phyloP scores from a whole-genome alignment of 2,329 filamentous ascomycete species.

The Zymoseptoria tritici region DNA sequence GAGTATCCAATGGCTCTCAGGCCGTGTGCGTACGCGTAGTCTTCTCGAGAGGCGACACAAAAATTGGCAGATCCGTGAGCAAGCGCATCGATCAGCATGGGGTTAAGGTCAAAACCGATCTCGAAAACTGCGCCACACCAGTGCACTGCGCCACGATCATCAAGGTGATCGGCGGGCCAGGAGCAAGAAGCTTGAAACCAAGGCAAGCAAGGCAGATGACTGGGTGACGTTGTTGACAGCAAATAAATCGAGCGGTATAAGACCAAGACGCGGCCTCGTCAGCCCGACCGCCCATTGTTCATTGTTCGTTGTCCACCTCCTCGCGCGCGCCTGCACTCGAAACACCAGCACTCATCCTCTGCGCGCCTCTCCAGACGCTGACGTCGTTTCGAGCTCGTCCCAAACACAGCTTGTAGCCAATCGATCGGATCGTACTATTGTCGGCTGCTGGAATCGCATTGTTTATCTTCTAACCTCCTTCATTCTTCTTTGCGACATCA shows the following conservation, averaged over 20 bases:
- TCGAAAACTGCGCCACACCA: neutral
- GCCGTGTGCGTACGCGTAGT: neutral
- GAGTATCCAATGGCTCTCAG: neutral
- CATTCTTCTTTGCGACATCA: neutral
- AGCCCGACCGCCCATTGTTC: neutral
- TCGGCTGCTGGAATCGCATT: neutral
- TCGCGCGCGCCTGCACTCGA: neutral
- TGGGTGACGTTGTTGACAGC: neutral
- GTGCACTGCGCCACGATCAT: neutral
- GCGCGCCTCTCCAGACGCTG: neutral
- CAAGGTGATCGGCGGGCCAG: neutral
- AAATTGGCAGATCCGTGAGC: neutral
- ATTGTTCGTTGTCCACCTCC: neutral
- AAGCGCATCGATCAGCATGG: neutral
- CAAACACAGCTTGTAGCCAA: neutral
- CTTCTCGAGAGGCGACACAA: neutral
- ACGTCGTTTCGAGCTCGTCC: neutral
- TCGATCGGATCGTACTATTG: neutral
- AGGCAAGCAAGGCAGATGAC: neutral
- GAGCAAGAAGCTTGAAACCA: neutral
- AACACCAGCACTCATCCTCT: neutral
- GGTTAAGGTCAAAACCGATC: no score
- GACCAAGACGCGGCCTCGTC: neutral
- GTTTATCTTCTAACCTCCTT: neutral
- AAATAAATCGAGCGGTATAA: neutral